Evolutionary conservation across 192 early-diverging fungal species (phyloP).

Genomic region (Backusella macrospora): DNA sequence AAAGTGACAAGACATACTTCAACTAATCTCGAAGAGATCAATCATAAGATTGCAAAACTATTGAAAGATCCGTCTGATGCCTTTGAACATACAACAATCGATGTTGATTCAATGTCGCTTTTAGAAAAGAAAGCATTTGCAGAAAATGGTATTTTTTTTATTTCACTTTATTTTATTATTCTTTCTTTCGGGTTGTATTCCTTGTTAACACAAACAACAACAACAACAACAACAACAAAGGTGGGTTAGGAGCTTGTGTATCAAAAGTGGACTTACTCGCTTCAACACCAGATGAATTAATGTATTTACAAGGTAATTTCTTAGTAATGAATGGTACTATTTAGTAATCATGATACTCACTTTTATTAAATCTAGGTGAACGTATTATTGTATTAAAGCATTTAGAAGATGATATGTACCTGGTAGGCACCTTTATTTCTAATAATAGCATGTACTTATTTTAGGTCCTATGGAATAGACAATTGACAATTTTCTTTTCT

Average conservation of each 20-base stretch:
- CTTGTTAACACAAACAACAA: neutral
- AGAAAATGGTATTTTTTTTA: slow-evolving; percentile 28
- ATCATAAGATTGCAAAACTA: slow-evolving; percentile 26
- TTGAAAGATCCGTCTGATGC: slow-evolving; percentile 26
- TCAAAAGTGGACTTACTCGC: slow-evolving; percentile 46
- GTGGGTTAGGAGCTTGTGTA: slow-evolving; percentile 48
- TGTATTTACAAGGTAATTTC: slow-evolving; percentile 46
- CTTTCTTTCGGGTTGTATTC: neutral
- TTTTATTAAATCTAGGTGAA: slow-evolving; percentile 32
- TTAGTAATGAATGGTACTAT: neutral
- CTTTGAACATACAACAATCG: slow-evolving; percentile 14
- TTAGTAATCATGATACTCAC: neutral
- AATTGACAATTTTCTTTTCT: too few relatives aligned
- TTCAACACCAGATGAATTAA: slow-evolving; percentile 44
- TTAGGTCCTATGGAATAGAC: neutral
- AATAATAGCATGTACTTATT: slow-evolving; percentile 1
- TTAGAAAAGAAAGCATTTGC: slow-evolving; percentile 31
- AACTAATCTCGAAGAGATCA: slow-evolving; percentile 36
- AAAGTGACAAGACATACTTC: slow-evolving; percentile 37
- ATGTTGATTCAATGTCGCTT: slow-evolving; percentile 26
- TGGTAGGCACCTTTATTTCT: slow-evolving; percentile 25
- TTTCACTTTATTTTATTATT: too few relatives aligned
- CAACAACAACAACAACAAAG: slow-evolving; percentile 15
- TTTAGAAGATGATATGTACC: slow-evolving; percentile 43
- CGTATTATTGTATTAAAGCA: slow-evolving; percentile 43